Percentiles rank a stretch among this genome's conserved stretches.
Conservation (phyloP, 371 early-diverging fungal species). For the Saksenaea oblongispora region DNA sequence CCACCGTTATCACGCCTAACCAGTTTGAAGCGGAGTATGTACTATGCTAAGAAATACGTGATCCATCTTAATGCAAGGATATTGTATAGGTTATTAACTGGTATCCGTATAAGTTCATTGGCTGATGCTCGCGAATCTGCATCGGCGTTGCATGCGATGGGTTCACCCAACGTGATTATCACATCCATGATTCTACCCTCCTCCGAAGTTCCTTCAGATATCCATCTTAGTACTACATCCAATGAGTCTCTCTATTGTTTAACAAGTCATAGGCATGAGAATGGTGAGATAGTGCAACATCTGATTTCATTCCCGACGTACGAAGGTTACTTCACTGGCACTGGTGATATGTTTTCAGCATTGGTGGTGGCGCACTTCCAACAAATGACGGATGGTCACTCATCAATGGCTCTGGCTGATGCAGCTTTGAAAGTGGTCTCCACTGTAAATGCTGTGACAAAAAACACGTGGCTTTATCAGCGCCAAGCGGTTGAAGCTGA, state of each 20-base stretch:
- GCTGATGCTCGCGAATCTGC: slow-evolving; percentile 56
- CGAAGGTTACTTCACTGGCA: slow-evolving; percentile 85
- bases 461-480: slow-evolving; percentile 59
- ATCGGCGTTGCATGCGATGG: slow-evolving; percentile 65
- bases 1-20: slow-evolving; percentile 89
- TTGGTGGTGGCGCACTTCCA: slow-evolving; percentile 66
- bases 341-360: slow-evolving; percentile 88
- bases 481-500: slow-evolving; percentile 13
- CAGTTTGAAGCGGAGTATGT: slow-evolving; percentile 88
- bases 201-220: slow-evolving; percentile 30
- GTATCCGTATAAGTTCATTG: slow-evolving; percentile 53
- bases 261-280: slow-evolving; percentile 24
- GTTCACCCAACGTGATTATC: slow-evolving; percentile 74
- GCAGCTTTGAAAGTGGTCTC: slow-evolving; percentile 65
- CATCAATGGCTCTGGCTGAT: slow-evolving; percentile 13
- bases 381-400: slow-evolving; percentile 16
- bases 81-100: slow-evolving; percentile 59
- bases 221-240: slow-evolving; percentile 21
- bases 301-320: slow-evolving; percentile 76
- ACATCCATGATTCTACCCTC: slow-evolving; percentile 59
- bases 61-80: background rate
- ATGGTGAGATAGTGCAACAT: slow-evolving; percentile 34
- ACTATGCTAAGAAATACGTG: background rate
- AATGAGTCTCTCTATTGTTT: slow-evolving; percentile 39
- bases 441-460: slow-evolving; percentile 73